Evolutionary conservation across 2,329 filamentous ascomycete genomes (phyloP), one percentile per base, ranked within the genome.

Genomic region (Cytospora piceicola): DNA sequence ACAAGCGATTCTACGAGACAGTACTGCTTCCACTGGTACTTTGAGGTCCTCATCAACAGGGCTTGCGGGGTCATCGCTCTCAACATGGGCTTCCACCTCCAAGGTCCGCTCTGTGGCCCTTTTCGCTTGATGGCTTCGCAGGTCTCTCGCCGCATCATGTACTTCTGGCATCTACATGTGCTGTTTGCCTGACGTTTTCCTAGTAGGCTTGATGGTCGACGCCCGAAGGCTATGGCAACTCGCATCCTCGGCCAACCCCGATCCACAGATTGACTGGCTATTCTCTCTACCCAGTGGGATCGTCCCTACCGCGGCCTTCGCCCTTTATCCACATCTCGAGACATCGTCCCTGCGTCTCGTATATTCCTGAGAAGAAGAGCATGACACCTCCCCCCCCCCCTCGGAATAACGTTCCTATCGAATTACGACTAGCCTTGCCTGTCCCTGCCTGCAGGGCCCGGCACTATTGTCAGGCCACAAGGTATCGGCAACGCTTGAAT

Each of bases 171-270:
- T n/a, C 17, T 2, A 42, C 17, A 42, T 42, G 39, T 42, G 39
- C 39, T 42, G 39, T 42, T 42, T 42, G 39, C 39, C 39, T 42
- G n/a, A n/a, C n/a, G n/a, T n/a, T n/a, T n/a, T n/a, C n/a, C n/a
- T n/a, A n/a, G n/a, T n/a, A n/a, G n/a, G n/a, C n/a, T n/a, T n/a
- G n/a, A n/a, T n/a, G n/a, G 39, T 42, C 8, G 46, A 49, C n/a
- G 46, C 22, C 22, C 46, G 46, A 3, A 4, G 12, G 20, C 24
- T 14, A 49, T 49, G 24, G 9, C 46, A 24, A 3, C 8, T 20
- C 9, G 7, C 20, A 20, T 46, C 9, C 20, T n/a, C 9, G 42
- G 20, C 20, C 7, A n/a, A 22, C 20, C 3, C n/a, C 46, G n/a
- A 14, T 24, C 9, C n/a, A n/a, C n/a, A n/a, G n/a, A n/a, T n/a